Evolutionary conservation across 805 yeast species (phyloP).

Genomic region (Danielia reshetovae): DNA sequence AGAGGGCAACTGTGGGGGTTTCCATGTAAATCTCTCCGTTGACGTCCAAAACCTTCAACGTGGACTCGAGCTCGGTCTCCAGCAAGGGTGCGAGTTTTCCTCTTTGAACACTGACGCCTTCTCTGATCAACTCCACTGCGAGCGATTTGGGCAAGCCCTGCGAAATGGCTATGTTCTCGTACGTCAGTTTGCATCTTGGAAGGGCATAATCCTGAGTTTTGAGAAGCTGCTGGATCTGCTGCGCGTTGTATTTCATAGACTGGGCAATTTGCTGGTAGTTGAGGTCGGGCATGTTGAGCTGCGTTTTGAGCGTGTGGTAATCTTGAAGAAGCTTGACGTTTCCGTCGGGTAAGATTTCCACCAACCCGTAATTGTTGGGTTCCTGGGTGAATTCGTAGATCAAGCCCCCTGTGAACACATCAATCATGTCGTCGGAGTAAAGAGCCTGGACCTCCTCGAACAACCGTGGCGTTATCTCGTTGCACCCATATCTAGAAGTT

Average conservation of each 20-base stretch:
- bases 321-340: slow-evolving; percentile 46
- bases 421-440: slow-evolving; percentile 68
- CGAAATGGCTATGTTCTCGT: slow-evolving; percentile 35
- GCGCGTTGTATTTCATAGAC: slow-evolving; percentile 22
- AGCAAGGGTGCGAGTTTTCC: slow-evolving; percentile 50
- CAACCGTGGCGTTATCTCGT: slow-evolving; percentile 68
- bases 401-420: slow-evolving; percentile 79
- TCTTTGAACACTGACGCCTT: slow-evolving; percentile 43
- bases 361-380: slow-evolving; percentile 75
- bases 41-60: slow-evolving; percentile 38
- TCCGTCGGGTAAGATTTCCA: slow-evolving; percentile 42
- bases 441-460: slow-evolving; percentile 75
- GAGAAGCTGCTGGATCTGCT: slow-evolving; percentile 17
- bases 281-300: slow-evolving; percentile 34
- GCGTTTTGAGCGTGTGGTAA: slow-evolving; percentile 46
- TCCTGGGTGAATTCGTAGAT: slow-evolving; percentile 81
- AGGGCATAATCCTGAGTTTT: slow-evolving; percentile 16
- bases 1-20: slow-evolving; percentile 19
- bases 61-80: slow-evolving; percentile 40
- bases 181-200: slow-evolving; percentile 30
- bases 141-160: slow-evolving; percentile 43
- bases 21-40: slow-evolving; percentile 38
- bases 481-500: slow-evolving; percentile 62
- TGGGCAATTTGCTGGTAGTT: slow-evolving; percentile 20
- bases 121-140: slow-evolving; percentile 42